Base-by-base conservation (phyloP, 1,284 basidiomycete genomes). In the Cryptococcus sp. region DNA sequence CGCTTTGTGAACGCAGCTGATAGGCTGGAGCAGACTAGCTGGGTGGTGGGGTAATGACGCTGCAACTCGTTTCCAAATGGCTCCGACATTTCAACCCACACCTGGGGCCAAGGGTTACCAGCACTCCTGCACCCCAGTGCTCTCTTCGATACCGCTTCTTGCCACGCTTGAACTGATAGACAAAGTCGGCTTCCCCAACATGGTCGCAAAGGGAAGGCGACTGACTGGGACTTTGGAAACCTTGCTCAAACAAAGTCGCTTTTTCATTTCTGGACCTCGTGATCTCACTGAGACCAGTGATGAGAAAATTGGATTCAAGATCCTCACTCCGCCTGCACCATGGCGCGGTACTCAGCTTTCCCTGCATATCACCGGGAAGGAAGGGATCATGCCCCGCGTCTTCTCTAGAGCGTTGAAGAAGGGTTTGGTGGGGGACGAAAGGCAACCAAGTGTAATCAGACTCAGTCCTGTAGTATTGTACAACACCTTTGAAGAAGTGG, bases 11-110 rank as follows among this genome's bases (percentile, higher is more conserved):
- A 5, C 13, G 2, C 29, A 34, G 29, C 29, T 34, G 50, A 23
- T 5, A 44, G 7, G 29, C 20, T 8, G 16, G 26, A 26, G 29
- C 68, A 92, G 94, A 70, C 87, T 88, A 58, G 88, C 93, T 22
- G 95, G 96, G 38, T 99, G 95, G 95, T 99, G 93, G 92, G 95
- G 96, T 47, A 93, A 98, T 76, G 86, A 93, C 70, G 83, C 86
- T 22, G 75, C 81, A 57, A 94, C 91, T 40, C 87, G 96, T 41
- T 99, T 99, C 81, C 81, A 86, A 58, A 98, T 98, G 95, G 87
- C 88, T 17, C 82, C 87, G 19, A 80, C 77, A 50, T 99, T 97
- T 78, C 84, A 85, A 41, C 88, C 93, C 3, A 89, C 91, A 57
- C 82, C 82, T 11, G 95, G 95, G 49, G 96, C 96, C 1, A 89